Evolutionary conservation across 768 basidiomycete genomes (phyloP), one percentile per base, ranked within the genome.

Genomic region (Flagelloscypha sp.): DNA sequence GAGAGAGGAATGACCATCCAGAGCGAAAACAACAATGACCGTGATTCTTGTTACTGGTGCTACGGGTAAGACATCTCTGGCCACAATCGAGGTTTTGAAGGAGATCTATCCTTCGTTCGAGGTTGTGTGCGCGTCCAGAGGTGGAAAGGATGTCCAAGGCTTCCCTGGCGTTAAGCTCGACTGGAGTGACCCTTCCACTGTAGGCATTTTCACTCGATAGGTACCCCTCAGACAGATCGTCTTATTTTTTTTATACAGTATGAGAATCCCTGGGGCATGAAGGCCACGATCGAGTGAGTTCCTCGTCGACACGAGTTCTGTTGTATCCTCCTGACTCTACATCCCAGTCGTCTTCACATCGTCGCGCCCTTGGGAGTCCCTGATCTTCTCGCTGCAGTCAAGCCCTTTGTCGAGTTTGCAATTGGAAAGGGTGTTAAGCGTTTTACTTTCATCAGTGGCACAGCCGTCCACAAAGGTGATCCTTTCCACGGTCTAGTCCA

Each of bases 41-140:
- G n/a, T n/a, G n/a, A 58, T 54, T 23, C 50, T 62, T n/a, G 40
- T 62, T 42, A 56, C 48, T 32, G 62, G 60, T 3, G 61, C 57
- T n/a, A 60, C 59, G 7, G 61, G 60, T 7, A 58, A 56, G 24
- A 57, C 58, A 4, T 50, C 54, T 3, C 35, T 41, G 1, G 47
- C 42, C 12, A 48, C 58, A 3, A 54, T 60, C 5, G 47, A 40
- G 2, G 48, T 54, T 8, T 43, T 63, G 1, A 41, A 52, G 4
- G 31, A 39, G 6, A 47, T 55, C 4, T 46, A 51, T 1, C 43
- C 52, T 12, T 41, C 52, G 2, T n/a, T n/a, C n/a, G n/a, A n/a
- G n/a, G 38, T 58, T 11, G 37, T 63, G 24, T 27, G 62, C 22
- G 44, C 62, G 8, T 51, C 51, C 3, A 58, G 59, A 12, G 53